A percentile compares a stretch with the other conserved stretches of the same genome.
Conservation (phyloP, 495 filamentous ascomycete species). For the Podospora australis region DNA sequence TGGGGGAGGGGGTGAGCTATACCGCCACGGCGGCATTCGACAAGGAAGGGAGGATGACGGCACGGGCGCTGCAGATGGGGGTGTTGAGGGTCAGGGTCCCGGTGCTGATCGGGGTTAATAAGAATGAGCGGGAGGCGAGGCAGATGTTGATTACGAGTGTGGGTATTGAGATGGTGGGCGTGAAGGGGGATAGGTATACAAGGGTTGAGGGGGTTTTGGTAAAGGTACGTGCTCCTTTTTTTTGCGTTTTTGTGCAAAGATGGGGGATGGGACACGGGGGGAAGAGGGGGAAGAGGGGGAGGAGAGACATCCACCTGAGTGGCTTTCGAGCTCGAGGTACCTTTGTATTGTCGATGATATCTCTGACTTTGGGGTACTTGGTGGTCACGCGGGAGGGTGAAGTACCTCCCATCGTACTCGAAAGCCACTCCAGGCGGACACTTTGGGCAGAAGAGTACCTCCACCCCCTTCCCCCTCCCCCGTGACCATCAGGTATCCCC, state of each 20-base stretch:
- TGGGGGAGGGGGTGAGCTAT: constrained; percentile 42
- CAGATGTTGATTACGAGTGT: constrained; percentile 53
- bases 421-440: too few species aligned
- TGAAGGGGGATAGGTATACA: constrained; percentile 36
- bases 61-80: constrained; percentile 28
- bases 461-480: too few species aligned
- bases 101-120: constrained; percentile 54
- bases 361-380: too few species aligned
- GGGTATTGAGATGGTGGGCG: constrained; percentile 41
- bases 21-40: constrained; percentile 31
- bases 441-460: too few species aligned
- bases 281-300: not conserved
- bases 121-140: constrained; percentile 49
- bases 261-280: not conserved
- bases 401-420: too few species aligned
- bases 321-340: too few species aligned
- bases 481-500: too few species aligned
- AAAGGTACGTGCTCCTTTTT: constrained; percentile 35
- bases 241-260: too few species aligned
- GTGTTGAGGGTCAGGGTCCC: constrained; percentile 43
- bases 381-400: too few species aligned
- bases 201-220: constrained; percentile 44
- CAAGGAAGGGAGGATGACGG: constrained; percentile 17
- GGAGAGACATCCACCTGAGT: not conserved
- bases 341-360: too few species aligned